Evolutionary conservation across 1,139 yeast species (phyloP).

Genomic region (Taphrina confusa): DNA sequence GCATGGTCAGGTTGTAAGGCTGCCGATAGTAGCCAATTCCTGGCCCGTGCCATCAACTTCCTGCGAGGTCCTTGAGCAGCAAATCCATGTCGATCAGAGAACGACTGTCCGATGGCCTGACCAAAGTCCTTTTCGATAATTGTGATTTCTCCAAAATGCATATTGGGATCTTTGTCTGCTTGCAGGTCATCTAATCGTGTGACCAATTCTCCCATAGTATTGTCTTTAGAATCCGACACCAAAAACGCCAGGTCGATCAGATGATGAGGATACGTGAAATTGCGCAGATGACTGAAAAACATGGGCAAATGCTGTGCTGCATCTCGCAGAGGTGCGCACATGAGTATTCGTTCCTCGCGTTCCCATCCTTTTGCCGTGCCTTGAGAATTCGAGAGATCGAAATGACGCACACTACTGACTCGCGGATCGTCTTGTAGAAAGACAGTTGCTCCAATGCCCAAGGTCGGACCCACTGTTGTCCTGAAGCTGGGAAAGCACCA

Average conservation of each 20-base stretch:
- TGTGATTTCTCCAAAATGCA: conserved; percentile 61
- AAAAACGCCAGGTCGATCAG: conserved; percentile 65
- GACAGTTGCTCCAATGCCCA: conserved; percentile 8
- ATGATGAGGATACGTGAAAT: conserved; percentile 66
- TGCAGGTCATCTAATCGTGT: conserved; percentile 54
- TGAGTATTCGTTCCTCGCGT: conserved; percentile 58
- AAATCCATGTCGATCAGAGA: conserved; percentile 74
- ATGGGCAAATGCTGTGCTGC: conserved; percentile 68
- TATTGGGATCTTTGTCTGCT: conserved; percentile 57
- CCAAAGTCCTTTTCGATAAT: conserved; percentile 71
- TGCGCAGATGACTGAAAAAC: conserved; percentile 62
- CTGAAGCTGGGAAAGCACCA: conserved; percentile 20
- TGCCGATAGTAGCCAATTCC: conserved; percentile 67
- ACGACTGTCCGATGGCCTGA: conserved; percentile 75
- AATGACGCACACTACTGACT: conserved; percentile 44
- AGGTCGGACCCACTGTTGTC: conserved; percentile 13
- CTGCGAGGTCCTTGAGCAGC: conserved; percentile 74
- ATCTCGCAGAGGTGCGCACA: conserved; percentile 69
- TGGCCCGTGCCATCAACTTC: conserved; percentile 70
- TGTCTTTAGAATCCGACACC: conserved; percentile 69
- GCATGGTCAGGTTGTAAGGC: conserved; percentile 68
- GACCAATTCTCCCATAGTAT: conserved; percentile 57
- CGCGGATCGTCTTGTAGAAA: conserved; percentile 22
- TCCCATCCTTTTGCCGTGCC: conserved; percentile 62
- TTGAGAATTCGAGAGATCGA: conserved; percentile 56